Evolutionary conservation across 2,329 filamentous ascomycete genomes (phyloP).

Genomic region (Cercospora citrullina): DNA sequence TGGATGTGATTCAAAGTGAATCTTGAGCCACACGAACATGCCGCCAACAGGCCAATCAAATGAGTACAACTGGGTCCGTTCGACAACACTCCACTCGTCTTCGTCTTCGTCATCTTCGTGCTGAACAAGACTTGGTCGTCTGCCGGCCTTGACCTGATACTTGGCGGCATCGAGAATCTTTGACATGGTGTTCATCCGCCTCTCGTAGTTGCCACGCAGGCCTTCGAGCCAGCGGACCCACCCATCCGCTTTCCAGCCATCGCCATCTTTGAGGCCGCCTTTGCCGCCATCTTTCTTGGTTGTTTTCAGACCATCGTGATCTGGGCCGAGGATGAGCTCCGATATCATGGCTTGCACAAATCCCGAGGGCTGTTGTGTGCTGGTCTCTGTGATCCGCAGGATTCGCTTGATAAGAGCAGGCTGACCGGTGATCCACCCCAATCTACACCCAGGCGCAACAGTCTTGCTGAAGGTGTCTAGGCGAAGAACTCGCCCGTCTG

Average conservation of each 20-base stretch:
- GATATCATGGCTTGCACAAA: slow-evolving; percentile 85
- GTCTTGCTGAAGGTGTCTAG: slow-evolving; percentile 95
- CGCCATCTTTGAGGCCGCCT: slow-evolving; percentile 53
- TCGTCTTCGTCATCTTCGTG: slow-evolving; percentile 38
- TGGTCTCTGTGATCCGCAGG: slow-evolving; percentile 70
- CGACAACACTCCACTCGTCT: slow-evolving; percentile 72
- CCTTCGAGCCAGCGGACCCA: slow-evolving; percentile 92
- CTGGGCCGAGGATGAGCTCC: slow-evolving; percentile 72
- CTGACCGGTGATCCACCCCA: slow-evolving; percentile 89
- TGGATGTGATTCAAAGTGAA: slow-evolving; percentile 72
- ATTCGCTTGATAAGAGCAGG: slow-evolving; percentile 75
- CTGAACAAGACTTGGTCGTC: slow-evolving; percentile 39
- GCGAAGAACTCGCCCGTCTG: slow-evolving; percentile 82
- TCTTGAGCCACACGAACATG: slow-evolving; percentile 86
- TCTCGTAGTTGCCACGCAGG: slow-evolving; percentile 78
- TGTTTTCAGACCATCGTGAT: slow-evolving; percentile 51
- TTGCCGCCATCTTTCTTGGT: slow-evolving; percentile 43
- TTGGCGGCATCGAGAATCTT: slow-evolving; percentile 67
- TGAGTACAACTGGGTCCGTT: slow-evolving; percentile 70
- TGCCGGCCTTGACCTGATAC: slow-evolving; percentile 64
- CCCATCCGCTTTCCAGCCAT: slow-evolving; percentile 76
- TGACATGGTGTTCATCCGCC: slow-evolving; percentile 80
- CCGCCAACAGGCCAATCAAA: slow-evolving; percentile 81
- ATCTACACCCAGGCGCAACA: slow-evolving; percentile 80
- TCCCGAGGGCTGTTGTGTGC: slow-evolving; percentile 81